phyloP scores from a whole-genome alignment of 23 red algal species.

The Gracilaria gracilis region DNA sequence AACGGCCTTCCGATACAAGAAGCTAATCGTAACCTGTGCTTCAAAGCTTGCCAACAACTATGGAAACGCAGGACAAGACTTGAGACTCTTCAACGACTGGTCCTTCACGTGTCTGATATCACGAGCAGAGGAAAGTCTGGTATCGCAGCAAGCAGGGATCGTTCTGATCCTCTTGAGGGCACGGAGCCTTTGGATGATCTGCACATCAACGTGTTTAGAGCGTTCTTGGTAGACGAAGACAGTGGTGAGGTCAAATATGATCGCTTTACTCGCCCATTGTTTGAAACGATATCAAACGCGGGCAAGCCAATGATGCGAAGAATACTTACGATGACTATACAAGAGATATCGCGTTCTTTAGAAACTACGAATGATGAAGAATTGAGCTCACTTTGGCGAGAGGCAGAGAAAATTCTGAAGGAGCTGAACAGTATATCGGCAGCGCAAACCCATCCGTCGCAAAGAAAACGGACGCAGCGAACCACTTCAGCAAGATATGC shows the following conservation, averaged over 20 bases:
- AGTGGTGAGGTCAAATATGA: background rate
- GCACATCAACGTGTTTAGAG: constrained; percentile 3
- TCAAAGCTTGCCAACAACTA: background rate
- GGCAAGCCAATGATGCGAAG: background rate
- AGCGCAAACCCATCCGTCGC: background rate
- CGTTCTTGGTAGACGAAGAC: constrained; percentile 7
- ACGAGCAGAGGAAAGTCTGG: too few relatives aligned
- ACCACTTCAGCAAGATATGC: background rate
- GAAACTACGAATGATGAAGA: background rate
- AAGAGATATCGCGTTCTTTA: constrained; percentile 6
- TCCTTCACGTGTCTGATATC: background rate
- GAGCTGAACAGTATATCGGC: background rate
- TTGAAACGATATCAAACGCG: background rate
- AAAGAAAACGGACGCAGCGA: background rate
- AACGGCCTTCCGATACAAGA: background rate
- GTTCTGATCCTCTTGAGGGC: background rate
- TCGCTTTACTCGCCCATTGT: background rate
- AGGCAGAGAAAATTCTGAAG: background rate
- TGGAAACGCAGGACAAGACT: background rate
- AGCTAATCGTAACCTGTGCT: background rate
- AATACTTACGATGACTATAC: background rate
- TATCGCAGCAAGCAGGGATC: background rate
- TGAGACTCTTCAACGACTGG: constrained; percentile 6
- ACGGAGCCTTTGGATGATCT: background rate
- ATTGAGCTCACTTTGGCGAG: background rate